Evolutionary conservation across 78 protist species (phyloP).

Genomic region (Protostelium mycophagum): DNA sequence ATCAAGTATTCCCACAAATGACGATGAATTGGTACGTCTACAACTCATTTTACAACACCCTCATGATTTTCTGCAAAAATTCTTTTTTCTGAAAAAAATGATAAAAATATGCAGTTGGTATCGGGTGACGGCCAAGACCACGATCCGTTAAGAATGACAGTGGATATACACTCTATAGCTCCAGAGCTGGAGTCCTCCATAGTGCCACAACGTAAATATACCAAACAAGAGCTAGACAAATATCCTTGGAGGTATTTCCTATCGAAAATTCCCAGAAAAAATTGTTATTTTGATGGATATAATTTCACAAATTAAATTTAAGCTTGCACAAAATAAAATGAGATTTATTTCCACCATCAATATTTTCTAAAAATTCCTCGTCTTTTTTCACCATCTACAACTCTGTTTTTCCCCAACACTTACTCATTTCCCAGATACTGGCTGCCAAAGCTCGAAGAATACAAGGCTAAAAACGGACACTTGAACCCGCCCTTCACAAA

Average conservation of each 20-base stretch:
- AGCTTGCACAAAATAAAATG: no score
- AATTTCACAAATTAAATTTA: no score
- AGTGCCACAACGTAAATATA: background rate
- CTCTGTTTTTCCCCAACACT: background rate
- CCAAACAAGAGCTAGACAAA: background rate
- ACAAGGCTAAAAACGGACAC: background rate
- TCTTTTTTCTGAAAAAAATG: no score
- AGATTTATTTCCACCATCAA: no score
- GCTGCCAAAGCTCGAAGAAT: background rate
- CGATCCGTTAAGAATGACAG: background rate
- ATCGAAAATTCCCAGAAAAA: no score
- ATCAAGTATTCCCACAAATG: background rate
- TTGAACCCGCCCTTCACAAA: background rate
- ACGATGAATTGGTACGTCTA: background rate
- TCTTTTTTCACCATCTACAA: no score
- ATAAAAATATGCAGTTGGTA: no score
- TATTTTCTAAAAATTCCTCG: no score
- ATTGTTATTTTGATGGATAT: no score
- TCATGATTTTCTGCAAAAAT: no score
- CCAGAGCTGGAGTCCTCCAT: background rate
- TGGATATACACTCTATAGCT: background rate
- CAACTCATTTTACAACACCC: no score
- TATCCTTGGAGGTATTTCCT: background rate
- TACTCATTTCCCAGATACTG: background rate
- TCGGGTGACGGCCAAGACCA: no score